Conservation (phyloP, 2,329 filamentous ascomycete species). For the Botrytis tulipae region DNA sequence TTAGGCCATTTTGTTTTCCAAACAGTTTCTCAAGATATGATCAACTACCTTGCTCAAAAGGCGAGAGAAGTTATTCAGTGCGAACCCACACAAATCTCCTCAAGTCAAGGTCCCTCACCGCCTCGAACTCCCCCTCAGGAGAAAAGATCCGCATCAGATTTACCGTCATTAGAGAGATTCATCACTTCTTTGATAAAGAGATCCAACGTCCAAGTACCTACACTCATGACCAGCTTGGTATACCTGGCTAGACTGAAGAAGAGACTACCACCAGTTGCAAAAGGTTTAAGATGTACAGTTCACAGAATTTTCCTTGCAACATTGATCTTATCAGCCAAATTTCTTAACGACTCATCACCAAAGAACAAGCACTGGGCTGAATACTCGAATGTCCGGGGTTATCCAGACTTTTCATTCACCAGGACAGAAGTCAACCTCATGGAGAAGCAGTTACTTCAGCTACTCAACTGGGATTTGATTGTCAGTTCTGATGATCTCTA, state of each 20-base stretch:
- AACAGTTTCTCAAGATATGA: constrained; percentile 74
- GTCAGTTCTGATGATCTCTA: constrained; percentile 85
- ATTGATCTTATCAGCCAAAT: constrained; percentile 88
- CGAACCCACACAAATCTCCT: constrained; percentile 53
- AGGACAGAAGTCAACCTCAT: constrained; percentile 97
- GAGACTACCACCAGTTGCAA: constrained; percentile 87
- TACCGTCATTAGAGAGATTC: constrained; percentile 86
- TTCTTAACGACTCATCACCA: constrained; percentile 95
- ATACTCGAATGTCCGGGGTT: constrained; percentile 73
- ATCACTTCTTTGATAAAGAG: constrained; percentile 87
- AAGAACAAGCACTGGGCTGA: constrained; percentile 99
- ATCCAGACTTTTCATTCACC: constrained; percentile 79
- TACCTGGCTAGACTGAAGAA: constrained; percentile 84
- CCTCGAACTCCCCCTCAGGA: constrained; percentile 52
- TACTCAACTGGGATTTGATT: constrained; percentile 90
- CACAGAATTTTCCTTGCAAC: constrained; percentile 95
- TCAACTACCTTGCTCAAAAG: constrained; percentile 70
- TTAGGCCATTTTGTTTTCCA: constrained; percentile 79
- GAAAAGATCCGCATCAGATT: constrained; percentile 35
- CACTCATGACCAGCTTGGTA: constrained; percentile 93
- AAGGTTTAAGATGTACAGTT: constrained; percentile 92
- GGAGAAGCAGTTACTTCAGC: constrained; percentile 96
- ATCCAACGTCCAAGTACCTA: constrained; percentile 95
- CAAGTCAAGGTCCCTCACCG: constrained; percentile 39
- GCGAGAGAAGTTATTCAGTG: constrained; percentile 78